These are phyloP conservation scores for Aspergillus latus DNA, from an alignment of 2,329 filamentous ascomycete genomes.

Conservation along the genomic window DNA sequence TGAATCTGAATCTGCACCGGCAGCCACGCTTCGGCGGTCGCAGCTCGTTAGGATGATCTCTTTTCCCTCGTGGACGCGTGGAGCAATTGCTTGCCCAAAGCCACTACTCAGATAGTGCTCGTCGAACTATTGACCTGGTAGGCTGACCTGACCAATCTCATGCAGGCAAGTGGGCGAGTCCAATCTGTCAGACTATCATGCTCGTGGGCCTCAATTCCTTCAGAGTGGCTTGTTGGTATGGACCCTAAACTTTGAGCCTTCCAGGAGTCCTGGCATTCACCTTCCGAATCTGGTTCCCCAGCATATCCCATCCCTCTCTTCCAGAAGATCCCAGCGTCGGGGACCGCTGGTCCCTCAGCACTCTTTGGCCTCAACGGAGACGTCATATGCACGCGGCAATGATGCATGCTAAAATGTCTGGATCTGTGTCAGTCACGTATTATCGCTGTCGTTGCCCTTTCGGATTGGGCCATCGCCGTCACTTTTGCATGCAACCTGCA, in stretches of 20 bases:
- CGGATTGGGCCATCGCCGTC: background rate
- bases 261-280: background rate
- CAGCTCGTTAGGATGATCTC: background rate
- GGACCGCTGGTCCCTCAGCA: background rate
- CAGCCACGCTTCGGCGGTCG: background rate
- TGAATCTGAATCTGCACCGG: background rate
- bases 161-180: background rate
- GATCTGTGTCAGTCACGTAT: background rate
- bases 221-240: constrained; percentile 2
- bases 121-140: background rate
- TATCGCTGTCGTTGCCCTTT: constrained; percentile 10
- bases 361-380: constrained; percentile 19
- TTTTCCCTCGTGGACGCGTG: background rate
- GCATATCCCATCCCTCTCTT: background rate
- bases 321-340: background rate
- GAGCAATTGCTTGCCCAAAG: background rate
- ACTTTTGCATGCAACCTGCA: background rate
- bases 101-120: constrained; percentile 1
- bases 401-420: constrained; percentile 21
- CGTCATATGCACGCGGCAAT: constrained; percentile 35
- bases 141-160: background rate
- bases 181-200: constrained; percentile 5
- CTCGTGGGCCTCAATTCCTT: constrained; percentile 5
- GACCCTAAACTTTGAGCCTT: constrained; percentile 5
- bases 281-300: background rate